phyloP scores from a whole-genome alignment of 2,329 filamentous ascomycete genomes.

The Coniochaeta hoffmannii region DNA sequence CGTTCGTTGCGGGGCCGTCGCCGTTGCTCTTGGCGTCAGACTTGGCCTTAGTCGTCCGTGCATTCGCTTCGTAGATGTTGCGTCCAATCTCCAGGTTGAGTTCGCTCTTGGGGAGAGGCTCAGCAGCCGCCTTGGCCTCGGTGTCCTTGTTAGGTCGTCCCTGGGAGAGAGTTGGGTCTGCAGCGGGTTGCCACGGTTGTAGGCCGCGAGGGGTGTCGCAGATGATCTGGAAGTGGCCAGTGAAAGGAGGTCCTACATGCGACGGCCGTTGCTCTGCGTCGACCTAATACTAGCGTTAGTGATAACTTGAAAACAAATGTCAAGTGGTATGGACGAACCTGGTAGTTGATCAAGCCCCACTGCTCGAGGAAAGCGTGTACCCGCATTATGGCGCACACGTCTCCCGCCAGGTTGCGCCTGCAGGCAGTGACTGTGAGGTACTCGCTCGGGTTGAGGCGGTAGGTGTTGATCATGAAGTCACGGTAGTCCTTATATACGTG shows the following conservation, averaged over 20 bases:
- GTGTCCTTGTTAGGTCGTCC: conserved; percentile 59
- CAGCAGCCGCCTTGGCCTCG: conserved; percentile 62
- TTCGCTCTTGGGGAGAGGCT: conserved; percentile 64
- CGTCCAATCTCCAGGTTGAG: conserved; percentile 88
- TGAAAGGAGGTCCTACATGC: conserved; percentile 92
- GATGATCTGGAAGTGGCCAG: conserved; percentile 92
- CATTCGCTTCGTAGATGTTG: conserved; percentile 90
- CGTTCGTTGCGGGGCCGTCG: conserved; percentile 61
- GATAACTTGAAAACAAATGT: background rate
- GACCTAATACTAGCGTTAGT: conserved; percentile 50
- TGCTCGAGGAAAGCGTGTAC: conserved; percentile 97
- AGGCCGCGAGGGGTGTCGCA: conserved; percentile 92
- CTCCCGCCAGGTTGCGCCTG: conserved; percentile 86
- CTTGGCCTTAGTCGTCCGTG: conserved; percentile 66
- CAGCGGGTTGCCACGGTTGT: conserved; percentile 88
- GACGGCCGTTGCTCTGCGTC: conserved; percentile 93
- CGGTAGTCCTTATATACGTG: conserved; percentile 98
- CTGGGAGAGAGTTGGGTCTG: conserved; percentile 60
- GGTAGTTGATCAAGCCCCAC: conserved; percentile 98
- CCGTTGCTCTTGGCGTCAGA: conserved; percentile 68
- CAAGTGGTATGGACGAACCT: conserved; percentile 50
- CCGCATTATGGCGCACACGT: conserved; percentile 98
- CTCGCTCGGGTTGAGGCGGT: conserved; percentile 89
- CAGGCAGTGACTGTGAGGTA: conserved; percentile 97
- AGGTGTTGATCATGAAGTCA: conserved; percentile 99